Evolutionary conservation across 768 basidiomycete genomes (phyloP).

Genomic region (Melanogaster broomeanus): DNA sequence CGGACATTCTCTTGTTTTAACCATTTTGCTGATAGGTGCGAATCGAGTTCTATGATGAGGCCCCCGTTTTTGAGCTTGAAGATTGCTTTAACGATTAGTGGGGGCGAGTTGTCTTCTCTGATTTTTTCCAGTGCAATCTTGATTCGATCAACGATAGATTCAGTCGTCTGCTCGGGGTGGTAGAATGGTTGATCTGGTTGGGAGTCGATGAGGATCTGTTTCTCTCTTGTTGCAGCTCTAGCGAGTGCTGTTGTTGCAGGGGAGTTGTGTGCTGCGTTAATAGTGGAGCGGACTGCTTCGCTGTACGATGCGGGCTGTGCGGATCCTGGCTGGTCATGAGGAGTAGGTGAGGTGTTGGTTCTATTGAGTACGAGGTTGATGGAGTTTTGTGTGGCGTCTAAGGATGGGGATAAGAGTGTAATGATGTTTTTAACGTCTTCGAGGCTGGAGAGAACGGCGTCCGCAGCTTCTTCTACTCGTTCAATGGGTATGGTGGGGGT

Average conservation of each 20-base stretch:
- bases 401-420: neutral
- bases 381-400: neutral
- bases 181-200: neutral
- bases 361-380: neutral
- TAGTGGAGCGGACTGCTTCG: neutral
- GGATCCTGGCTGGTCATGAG: neutral
- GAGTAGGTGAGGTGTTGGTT: neutral
- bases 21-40: rapidly evolving
- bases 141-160: too few species aligned
- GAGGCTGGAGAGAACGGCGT: neutral
- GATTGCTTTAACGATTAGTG: neutral
- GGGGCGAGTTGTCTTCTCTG: neutral
- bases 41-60: neutral
- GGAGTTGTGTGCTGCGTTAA: too few species aligned
- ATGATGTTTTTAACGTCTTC: neutral
- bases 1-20: rapidly evolving
- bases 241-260: neutral
- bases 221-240: neutral
- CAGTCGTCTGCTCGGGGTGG: too few species aligned
- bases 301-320: neutral
- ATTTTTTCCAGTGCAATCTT: too few species aligned
- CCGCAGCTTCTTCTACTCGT: neutral
- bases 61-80: neutral
- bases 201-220: neutral
- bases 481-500: too few species aligned